Evolutionary conservation across 306 rosid species (phyloP), one percentile per base, ranked within the genome.

Genomic region (Trifolium fragiferum): DNA sequence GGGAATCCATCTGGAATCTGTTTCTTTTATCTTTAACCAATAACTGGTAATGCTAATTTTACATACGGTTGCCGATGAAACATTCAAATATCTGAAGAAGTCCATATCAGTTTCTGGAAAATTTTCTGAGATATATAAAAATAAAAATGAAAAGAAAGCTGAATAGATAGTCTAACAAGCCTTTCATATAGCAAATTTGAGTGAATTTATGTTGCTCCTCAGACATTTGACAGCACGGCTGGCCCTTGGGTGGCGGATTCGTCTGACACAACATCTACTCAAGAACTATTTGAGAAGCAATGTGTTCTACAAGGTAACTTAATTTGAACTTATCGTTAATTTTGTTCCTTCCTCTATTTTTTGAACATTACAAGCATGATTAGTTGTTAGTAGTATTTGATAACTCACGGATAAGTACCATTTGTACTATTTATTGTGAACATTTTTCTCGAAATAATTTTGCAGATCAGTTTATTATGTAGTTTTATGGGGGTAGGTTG

Each of bases 161-260:
- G 16, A 67, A 73, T 38, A 40, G 73, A 68, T 73, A 38, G 68
- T 68, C 51, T 40, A 40, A 30, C 54, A 57, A 70, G 15, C 41
- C 68, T 80, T 76, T 35, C 25, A 64, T 47, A 40, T 69, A 57
- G 40, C 20, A 44, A 67, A 53, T 51, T 61, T 82, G 40, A 61
- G 70, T 54, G 51, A 67, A 68, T 41, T 43, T 80, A 18, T 65
- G 33, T 80, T 81, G 27, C 68, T 82, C 67, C 71, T 40, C 90
- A 94, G 99, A 87, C 92, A 92, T 89, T 80, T 89, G 84, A 94
- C 88, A 68, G 85, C 96, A 73, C 89, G 87, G 87, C 79, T 94
- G 80, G 99, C 99, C 75, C 95, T 94, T 71, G 96, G 97, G 71
- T 92, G 99, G 97, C 88, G 99, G 85, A 90, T 90, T 75, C 93